Evolutionary conservation across 768 basidiomycete genomes (phyloP).

Genomic region (Pulveroboletus sp.): DNA sequence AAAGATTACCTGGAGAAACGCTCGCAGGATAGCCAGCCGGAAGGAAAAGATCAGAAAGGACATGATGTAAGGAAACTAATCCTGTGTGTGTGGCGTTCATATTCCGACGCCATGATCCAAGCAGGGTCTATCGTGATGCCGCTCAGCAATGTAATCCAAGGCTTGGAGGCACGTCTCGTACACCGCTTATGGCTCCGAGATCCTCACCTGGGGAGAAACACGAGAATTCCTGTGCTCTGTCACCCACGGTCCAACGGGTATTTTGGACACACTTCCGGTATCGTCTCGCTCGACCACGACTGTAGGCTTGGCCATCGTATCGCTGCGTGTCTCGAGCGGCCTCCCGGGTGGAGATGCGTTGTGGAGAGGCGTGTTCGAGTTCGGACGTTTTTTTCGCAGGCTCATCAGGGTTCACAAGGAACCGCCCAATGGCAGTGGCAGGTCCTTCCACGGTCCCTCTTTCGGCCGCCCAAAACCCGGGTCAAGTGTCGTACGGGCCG

Average conservation of each 20-base stretch:
- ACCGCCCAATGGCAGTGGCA: no score
- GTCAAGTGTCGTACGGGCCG: no score
- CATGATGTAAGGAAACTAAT: background rate
- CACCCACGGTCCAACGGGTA: conserved; percentile 9
- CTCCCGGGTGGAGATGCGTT: background rate
- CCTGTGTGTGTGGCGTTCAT: background rate
- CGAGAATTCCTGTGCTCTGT: background rate
- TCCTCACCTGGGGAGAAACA: conserved; percentile 16
- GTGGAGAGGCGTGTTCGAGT: no score
- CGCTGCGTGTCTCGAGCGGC: no score
- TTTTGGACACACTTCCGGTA: conserved; percentile 14
- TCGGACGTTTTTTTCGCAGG: no score
- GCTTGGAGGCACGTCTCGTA: background rate
- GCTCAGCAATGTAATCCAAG: conserved; percentile 3
- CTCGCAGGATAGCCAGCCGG: conserved; percentile 58
- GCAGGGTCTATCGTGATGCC: background rate
- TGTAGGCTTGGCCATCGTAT: background rate
- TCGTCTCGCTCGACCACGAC: conserved; percentile 22
- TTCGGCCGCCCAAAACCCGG: no score
- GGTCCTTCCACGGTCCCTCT: no score
- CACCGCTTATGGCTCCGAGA: background rate
- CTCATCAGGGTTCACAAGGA: no score
- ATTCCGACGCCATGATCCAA: background rate
- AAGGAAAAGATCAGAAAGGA: conserved; percentile 42
- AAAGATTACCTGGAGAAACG: conserved; percentile 52